Evolutionary conservation across 1,139 yeast genomes (phyloP), one percentile per base, ranked within the genome.

Genomic region (Debaryomyces coudertii): DNA sequence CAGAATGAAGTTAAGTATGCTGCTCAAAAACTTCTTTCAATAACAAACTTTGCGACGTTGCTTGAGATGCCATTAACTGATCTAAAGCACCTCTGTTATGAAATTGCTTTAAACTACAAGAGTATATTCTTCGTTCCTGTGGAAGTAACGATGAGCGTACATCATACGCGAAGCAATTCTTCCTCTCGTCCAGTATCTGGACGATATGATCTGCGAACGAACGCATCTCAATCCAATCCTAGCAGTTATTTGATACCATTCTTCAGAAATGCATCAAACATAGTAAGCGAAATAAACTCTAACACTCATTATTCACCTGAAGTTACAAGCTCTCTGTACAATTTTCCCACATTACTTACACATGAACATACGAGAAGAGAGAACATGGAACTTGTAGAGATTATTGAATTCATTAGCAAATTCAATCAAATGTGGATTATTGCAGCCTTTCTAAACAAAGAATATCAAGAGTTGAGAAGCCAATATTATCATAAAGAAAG

Each of bases 361-460:
- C 29, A 45, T 25, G 24, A 30, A 33, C 36, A 48, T 48, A n/a
- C 44, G 36, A 18, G 7, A 5, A 16, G 30, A 40, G 28, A 49
- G 36, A 36, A 27, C 6, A 11, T 22, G 5, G 41, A 38, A 27
- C 28, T 41, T 40, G 39, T 50, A 47, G 59, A 53, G 40, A 36
- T 48, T 11, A 38, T 43, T 9, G 44, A 43, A 8, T 40, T 34
- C 25, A 42, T 44, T 5, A 60, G 57, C 41, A 54, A 54, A 37
- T 63, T 43, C 46, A 60, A 58, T 44, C 57, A 63, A 44, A 58
- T 60, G 57, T 64, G 68, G 68, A 56, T 62, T 15, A 43, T 63
- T 14, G 58, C 56, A 8, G 53, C 58, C 36, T 42, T 62, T 29
- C 40, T 62, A 22, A 55, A 56, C 28, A 47, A 50, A n/a, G 62